Conservation (phyloP, 805 yeast genomes). For the Candida piceae region DNA sequence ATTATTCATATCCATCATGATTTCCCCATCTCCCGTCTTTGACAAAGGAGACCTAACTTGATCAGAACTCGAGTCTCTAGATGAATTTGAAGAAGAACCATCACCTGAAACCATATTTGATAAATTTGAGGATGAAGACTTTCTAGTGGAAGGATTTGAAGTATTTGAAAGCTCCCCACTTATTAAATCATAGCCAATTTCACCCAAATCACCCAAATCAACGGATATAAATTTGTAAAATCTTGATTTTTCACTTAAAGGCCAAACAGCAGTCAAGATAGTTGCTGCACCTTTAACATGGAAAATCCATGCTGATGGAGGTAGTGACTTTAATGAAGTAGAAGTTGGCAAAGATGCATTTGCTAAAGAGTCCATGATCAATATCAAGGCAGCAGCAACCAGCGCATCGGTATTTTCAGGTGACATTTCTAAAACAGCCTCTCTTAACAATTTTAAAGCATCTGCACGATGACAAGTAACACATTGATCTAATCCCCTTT, state of each 20-base stretch:
- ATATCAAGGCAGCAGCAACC: constrained; percentile 83
- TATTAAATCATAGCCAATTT: constrained; percentile 40
- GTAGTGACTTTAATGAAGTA: constrained; percentile 55
- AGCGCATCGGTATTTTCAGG: constrained; percentile 87
- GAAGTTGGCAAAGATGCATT: constrained; percentile 67
- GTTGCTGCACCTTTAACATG: constrained; percentile 98
- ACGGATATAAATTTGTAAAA: constrained; percentile 73
- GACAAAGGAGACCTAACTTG: no score
- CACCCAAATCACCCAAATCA: constrained; percentile 86
- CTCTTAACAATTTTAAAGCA: constrained; percentile 73
- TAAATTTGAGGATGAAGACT: constrained; percentile 23
- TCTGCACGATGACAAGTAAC: constrained; percentile 86
- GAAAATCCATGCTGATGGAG: constrained; percentile 95
- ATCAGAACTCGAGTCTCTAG: no score
- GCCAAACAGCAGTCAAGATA: constrained; percentile 94
- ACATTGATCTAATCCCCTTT: constrained; percentile 69
- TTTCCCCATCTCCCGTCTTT: no score
- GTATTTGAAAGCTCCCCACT: constrained; percentile 30
- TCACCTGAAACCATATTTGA: constrained; percentile 4
- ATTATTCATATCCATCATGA: constrained; percentile 9
- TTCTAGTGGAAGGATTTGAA: constrained; percentile 19
- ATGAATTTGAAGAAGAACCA: not conserved
- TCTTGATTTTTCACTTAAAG: constrained; percentile 62
- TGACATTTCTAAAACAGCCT: constrained; percentile 79
- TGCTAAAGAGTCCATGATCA: constrained; percentile 91